Evolutionary conservation across 1,139 yeast genomes (phyloP).

Genomic region (Kodamaea ohmeri): DNA sequence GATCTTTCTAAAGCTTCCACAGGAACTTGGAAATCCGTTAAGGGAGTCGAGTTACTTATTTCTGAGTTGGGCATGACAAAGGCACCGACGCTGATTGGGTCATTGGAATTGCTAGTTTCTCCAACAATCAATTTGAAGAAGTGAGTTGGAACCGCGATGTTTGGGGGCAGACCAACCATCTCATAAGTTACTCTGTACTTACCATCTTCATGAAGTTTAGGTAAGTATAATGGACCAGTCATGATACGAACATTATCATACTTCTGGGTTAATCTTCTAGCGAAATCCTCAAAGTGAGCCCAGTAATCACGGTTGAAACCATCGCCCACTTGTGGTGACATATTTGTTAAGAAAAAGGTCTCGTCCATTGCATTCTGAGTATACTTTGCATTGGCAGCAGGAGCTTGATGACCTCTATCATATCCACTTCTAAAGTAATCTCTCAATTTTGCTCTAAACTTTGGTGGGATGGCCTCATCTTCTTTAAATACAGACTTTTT

Average conservation of each 20-base stretch:
- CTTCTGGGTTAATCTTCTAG: slow-evolving; percentile 65
- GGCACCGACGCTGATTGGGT: slow-evolving; percentile 75
- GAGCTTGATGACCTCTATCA: slow-evolving; percentile 96
- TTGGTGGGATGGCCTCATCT: slow-evolving; percentile 78
- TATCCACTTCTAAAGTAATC: slow-evolving; percentile 95
- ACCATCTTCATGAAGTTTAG: slow-evolving; percentile 70
- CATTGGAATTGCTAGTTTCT: slow-evolving; percentile 50
- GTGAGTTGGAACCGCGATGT: slow-evolving; percentile 95
- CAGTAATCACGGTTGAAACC: slow-evolving; percentile 96
- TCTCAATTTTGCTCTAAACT: slow-evolving; percentile 69
- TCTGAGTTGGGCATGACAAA: slow-evolving; percentile 86
- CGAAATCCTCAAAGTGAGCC: slow-evolving; percentile 94
- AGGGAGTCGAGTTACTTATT: slow-evolving; percentile 67
- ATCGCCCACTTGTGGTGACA: slow-evolving; percentile 96
- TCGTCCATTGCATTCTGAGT: slow-evolving; percentile 91
- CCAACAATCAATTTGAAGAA: slow-evolving; percentile 89
- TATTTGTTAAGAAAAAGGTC: slow-evolving; percentile 83
- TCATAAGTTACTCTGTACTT: slow-evolving; percentile 84
- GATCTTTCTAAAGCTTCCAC: slow-evolving; percentile 84
- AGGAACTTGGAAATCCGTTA: slow-evolving; percentile 81
- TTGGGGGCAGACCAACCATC: slow-evolving; percentile 96
- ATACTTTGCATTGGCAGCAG: slow-evolving; percentile 96
- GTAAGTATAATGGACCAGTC: slow-evolving; percentile 92
- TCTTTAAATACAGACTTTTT: slow-evolving; percentile 80
- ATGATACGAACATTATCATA: slow-evolving; percentile 78